Evolutionary conservation across 2,329 filamentous ascomycete genomes (phyloP).

Genomic region (Boeremia exigua): DNA sequence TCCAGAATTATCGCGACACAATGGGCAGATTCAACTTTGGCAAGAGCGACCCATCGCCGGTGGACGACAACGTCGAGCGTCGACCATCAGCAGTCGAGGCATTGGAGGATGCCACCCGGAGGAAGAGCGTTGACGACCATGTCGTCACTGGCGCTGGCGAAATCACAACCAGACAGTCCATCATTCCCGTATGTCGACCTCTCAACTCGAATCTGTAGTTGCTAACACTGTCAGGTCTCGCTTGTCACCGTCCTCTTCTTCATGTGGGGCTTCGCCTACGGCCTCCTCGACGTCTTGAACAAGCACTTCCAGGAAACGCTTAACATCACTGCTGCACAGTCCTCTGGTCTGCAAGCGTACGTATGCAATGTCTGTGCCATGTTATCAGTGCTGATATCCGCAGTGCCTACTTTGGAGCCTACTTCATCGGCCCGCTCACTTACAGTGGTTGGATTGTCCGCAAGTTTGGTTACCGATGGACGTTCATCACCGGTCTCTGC

Average conservation of each 20-base stretch:
- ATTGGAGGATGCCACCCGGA: constrained; percentile 19
- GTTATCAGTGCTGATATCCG: not conserved
- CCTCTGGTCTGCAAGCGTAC: constrained; percentile 66
- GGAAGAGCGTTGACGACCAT: constrained; percentile 29
- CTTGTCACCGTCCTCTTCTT: constrained; percentile 82
- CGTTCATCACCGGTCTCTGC: constrained; percentile 63
- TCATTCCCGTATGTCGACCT: constrained; percentile 51
- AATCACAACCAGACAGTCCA: constrained; percentile 64
- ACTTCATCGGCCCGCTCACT: constrained; percentile 70
- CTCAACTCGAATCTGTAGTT: not conserved
- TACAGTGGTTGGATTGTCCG: constrained; percentile 65
- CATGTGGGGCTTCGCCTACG: constrained; percentile 88
- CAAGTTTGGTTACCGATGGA: constrained; percentile 65
- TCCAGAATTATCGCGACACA: not conserved
- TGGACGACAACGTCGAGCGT: constrained; percentile 15
- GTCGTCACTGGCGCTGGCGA: constrained; percentile 30
- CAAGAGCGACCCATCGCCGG: constrained; percentile 10
- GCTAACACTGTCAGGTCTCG: constrained; percentile 7
- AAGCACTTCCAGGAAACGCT: constrained; percentile 68
- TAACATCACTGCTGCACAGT: constrained; percentile 65
- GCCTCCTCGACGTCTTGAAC: constrained; percentile 81
- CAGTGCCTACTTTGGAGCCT: constrained; percentile 70
- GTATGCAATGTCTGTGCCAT: constrained; percentile 59
- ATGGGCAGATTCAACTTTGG: constrained; percentile 21
- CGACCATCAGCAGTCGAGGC: constrained; percentile 31